Base-by-base conservation (phyloP, 192 early-diverging fungal genomes). In the Linnemannia hyalina region DNA sequence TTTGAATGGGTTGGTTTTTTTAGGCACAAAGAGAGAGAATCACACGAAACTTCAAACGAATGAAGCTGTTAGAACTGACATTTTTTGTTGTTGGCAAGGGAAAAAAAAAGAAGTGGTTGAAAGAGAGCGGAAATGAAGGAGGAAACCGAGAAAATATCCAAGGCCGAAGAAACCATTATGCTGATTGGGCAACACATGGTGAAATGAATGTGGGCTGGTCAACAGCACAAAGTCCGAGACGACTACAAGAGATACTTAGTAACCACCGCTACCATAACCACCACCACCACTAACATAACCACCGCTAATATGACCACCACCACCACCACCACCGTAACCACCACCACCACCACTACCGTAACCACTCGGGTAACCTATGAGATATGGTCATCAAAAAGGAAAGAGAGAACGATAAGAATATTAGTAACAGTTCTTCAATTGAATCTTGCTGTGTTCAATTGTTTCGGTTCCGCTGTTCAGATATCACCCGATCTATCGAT, bases 11-110 rank as follows among this genome's bases (percentile, higher is more conserved):
- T 57, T 70, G 35, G 35, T 70, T 70, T 70, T 70, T 70, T 71
- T 71, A 0, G 46, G 20, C 57, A 81, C 32, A 70, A 81, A 69
- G 20, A 75, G 54, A 69, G 18, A 75, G 55, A 75, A 60, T 22
- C 40, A 4, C 26, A 60, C 49, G 20, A 52, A 52, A 52, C 49
- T 52, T 52, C 49, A 20, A 6, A 20, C 4, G 49, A 74, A 74
- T 57, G 54, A 75, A 75, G 35, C 11, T 75, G 74, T 1, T 60
- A 70, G 29, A 68, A 57, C 35, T 63, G 54, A 32, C 36, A 55
- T 80, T 73, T 44, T 10, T 54, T 35, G 26, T 42, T 77, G 76
- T 26, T 76, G 75, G 36, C 23, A 47, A n/a, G 11, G 40, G 35
- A 41, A 41, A 42, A 42, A 6, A 20, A n/a, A 70, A 13, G 23